These are phyloP conservation scores for Benincasa hispida DNA, from an alignment of 306 rosid genomes.

Conservation along the genomic window DNA sequence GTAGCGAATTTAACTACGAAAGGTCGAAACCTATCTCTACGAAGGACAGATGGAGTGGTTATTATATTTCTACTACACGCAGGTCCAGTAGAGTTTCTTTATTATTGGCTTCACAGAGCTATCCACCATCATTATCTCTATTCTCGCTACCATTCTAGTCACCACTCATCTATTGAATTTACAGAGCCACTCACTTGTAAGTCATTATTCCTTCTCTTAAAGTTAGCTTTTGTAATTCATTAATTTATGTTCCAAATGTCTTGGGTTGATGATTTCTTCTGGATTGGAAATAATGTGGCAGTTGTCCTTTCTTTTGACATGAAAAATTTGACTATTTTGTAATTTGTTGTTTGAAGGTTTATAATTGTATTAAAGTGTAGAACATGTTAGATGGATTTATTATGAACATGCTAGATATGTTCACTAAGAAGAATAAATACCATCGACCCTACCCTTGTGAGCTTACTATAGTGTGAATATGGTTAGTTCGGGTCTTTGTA, in stretches of 20 bases:
- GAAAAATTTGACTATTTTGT: too few species aligned
- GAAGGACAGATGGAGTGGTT: slow-evolving; percentile 25
- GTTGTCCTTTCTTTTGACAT: too few species aligned
- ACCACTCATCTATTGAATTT: slow-evolving; percentile 40
- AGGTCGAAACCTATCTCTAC: slow-evolving; percentile 1
- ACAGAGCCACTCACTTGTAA: slow-evolving; percentile 41
- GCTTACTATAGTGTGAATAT: too few species aligned
- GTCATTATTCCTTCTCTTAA: not conserved
- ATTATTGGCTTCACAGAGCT: slow-evolving; percentile 46
- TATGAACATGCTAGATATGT: too few species aligned
- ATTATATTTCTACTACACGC: slow-evolving; percentile 18
- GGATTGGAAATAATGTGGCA: slow-evolving; percentile 5
- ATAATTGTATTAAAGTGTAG: too few species aligned
- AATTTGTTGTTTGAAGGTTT: too few species aligned
- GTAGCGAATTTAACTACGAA: not conserved
- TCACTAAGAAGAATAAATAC: too few species aligned
- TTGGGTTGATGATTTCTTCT: not conserved
- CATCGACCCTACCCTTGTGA: too few species aligned
- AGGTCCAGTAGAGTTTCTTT: slow-evolving; percentile 30
- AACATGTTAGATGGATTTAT: too few species aligned
- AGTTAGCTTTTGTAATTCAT: not conserved
- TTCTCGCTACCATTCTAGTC: slow-evolving; percentile 40
- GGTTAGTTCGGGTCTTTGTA: too few species aligned
- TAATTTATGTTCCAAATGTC: not conserved
- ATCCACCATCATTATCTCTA: slow-evolving; percentile 41